Conservation (phyloP, 2,329 filamentous ascomycete species). For the Amylocarpus encephaloides region DNA sequence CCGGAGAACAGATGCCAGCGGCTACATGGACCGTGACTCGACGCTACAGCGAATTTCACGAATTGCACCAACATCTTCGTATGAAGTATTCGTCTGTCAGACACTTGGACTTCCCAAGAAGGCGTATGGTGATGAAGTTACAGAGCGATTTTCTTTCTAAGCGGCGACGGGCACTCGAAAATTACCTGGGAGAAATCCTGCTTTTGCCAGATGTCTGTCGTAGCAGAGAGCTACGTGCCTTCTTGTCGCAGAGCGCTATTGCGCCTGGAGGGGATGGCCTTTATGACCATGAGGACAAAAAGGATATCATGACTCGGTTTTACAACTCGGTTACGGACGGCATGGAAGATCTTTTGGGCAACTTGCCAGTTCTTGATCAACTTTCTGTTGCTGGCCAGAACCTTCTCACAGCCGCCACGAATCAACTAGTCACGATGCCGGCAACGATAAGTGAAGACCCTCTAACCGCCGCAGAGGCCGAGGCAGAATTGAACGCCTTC, state of each 20-base stretch:
- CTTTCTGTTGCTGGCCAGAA: constrained; percentile 89
- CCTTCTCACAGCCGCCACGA: constrained; percentile 70
- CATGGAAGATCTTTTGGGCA: constrained; percentile 96
- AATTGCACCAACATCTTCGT: constrained; percentile 84
- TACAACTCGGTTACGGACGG: constrained; percentile 97
- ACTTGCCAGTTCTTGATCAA: constrained; percentile 91
- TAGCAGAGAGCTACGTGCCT: constrained; percentile 84
- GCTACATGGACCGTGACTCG: constrained; percentile 90
- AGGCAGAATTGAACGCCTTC: constrained; percentile 89
- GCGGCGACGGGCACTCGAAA: constrained; percentile 73
- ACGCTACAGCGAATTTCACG: constrained; percentile 94
- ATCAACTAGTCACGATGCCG: constrained; percentile 52
- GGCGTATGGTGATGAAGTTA: constrained; percentile 91
- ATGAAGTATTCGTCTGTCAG: constrained; percentile 81
- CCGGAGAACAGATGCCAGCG: constrained; percentile 94
- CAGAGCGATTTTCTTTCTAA: constrained; percentile 95
- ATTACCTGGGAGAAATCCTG: constrained; percentile 76
- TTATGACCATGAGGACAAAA: constrained; percentile 58
- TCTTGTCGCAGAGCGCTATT: constrained; percentile 82
- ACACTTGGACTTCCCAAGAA: constrained; percentile 82
- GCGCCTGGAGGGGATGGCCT: constrained; percentile 50
- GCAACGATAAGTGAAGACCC: constrained; percentile 46
- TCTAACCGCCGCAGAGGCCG: constrained; percentile 64
- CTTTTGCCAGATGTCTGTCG: constrained; percentile 88
- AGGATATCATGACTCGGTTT: constrained; percentile 85